Evolutionary conservation across 148 eudicot genomes (phyloP).

Genomic region (Fallopia convolvulus): DNA sequence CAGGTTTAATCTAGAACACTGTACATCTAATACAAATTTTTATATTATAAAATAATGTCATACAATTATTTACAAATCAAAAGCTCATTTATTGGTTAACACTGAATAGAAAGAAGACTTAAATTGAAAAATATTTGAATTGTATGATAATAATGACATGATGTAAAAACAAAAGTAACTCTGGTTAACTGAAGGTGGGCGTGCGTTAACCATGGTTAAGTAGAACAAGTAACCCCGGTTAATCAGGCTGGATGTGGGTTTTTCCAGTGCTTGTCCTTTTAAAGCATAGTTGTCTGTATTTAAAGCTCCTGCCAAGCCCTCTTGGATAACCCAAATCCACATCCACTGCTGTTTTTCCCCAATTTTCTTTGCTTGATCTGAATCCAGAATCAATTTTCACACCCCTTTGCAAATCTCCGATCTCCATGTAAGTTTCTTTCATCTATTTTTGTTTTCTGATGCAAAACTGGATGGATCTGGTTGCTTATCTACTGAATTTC

Average conservation of each 20-base stretch:
- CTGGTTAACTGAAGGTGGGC: not conserved
- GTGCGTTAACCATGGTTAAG: not conserved
- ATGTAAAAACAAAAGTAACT: not conserved
- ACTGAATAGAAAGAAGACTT: too few species aligned
- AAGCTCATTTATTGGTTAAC: not conserved
- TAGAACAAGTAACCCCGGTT: slow-evolving; percentile 7
- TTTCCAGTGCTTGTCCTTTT: slow-evolving; percentile 5
- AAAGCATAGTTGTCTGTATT: not conserved
- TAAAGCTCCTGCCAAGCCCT: slow-evolving; percentile 7
- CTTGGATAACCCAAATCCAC: slow-evolving; percentile 6
- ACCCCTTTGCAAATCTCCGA: not conserved
- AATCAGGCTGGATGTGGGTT: slow-evolving; percentile 2
- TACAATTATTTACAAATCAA: too few species aligned
- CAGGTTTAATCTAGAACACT: too few species aligned
- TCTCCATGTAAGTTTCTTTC: slow-evolving; percentile 6
- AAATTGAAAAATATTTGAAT: too few species aligned
- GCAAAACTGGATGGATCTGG: not conserved
- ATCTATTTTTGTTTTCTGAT: not conserved
- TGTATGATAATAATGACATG: not conserved
- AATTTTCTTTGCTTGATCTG: not conserved
- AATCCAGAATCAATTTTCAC: not conserved
- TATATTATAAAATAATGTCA: too few species aligned
- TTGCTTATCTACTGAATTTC: not conserved
- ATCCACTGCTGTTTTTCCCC: not conserved
- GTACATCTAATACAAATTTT: too few species aligned